Evolutionary conservation across 305 asterid species (phyloP).

Genomic region (Fraxinus sp.): DNA sequence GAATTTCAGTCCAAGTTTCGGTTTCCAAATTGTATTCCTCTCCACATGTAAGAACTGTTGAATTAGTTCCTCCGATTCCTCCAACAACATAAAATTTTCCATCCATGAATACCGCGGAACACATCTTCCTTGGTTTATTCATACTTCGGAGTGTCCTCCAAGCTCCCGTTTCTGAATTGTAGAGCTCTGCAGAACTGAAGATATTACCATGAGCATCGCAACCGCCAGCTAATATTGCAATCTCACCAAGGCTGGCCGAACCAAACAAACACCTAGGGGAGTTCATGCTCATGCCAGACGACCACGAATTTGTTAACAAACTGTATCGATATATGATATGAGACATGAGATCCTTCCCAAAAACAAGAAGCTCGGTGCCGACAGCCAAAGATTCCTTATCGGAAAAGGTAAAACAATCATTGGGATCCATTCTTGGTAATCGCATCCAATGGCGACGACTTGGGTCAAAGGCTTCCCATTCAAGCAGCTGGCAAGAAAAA

Average conservation of each 20-base stretch:
- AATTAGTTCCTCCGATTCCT: conserved; percentile 45
- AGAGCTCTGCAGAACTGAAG: conserved; percentile 62
- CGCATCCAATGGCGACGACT: conserved; percentile 56
- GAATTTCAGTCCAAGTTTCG: conserved; percentile 59
- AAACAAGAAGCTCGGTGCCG: conserved; percentile 78
- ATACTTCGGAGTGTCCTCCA: conserved; percentile 69
- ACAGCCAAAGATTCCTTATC: conserved; percentile 81
- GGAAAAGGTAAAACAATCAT: conserved; percentile 54
- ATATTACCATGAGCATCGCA: conserved; percentile 47
- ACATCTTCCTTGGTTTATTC: conserved; percentile 61
- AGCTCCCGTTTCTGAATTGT: conserved; percentile 49
- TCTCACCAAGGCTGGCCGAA: conserved; percentile 71
- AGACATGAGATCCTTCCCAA: conserved; percentile 57
- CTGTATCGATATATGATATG: conserved; percentile 62
- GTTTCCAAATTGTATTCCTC: conserved; percentile 61
- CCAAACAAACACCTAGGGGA: conserved; percentile 65
- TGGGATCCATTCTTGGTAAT: conserved; percentile 52
- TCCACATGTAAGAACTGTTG: conserved; percentile 49
- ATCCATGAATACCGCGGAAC: conserved; percentile 82
- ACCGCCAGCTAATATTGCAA: conserved; percentile 78
- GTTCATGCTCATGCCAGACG: conserved; percentile 49
- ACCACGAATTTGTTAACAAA: conserved; percentile 65
- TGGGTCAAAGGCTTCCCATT: conserved; percentile 85
- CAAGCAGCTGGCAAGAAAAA: conserved; percentile 59
- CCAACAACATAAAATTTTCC: conserved; percentile 70